A percentile compares a stretch with the other conserved stretches of the same genome.
Evolutionary conservation across 352 stramenopile species (phyloP).

Genomic region (Pythium rishiriense): DNA sequence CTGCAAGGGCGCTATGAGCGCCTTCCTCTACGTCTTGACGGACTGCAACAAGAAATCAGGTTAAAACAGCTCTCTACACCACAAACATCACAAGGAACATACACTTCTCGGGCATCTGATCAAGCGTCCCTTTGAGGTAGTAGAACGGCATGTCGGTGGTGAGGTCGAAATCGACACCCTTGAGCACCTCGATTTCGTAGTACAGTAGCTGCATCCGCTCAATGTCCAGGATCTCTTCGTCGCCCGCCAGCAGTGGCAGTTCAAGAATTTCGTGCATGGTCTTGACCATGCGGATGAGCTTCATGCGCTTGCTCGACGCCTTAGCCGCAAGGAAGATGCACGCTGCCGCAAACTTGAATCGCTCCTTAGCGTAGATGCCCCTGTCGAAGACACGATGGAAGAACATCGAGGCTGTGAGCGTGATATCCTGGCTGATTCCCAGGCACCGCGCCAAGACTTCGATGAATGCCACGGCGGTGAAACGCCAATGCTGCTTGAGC

Average conservation of each 20-base stretch:
- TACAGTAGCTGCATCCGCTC: constrained; percentile 83
- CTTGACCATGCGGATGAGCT: constrained; percentile 82
- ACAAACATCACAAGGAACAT: constrained; percentile 12
- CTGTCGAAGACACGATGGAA: constrained; percentile 83
- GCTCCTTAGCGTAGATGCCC: constrained; percentile 75
- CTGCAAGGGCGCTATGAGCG: constrained; percentile 59
- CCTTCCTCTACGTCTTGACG: constrained; percentile 45
- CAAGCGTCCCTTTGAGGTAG: constrained; percentile 55
- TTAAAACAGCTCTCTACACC: too few species aligned
- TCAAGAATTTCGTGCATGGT: constrained; percentile 87
- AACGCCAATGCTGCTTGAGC: constrained; percentile 83
- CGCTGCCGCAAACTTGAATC: constrained; percentile 81
- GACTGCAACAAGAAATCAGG: constrained; percentile 32
- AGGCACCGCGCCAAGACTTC: constrained; percentile 73
- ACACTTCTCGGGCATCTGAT: constrained; percentile 81
- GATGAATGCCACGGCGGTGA: constrained; percentile 79
- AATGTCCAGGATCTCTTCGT: constrained; percentile 86
- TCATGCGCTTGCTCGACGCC: constrained; percentile 86
- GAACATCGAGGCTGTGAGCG: constrained; percentile 72
- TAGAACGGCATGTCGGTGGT: constrained; percentile 80
- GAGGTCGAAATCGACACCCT: constrained; percentile 81
- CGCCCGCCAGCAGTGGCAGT: constrained; percentile 57
- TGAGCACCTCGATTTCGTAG: constrained; percentile 84
- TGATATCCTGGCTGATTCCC: constrained; percentile 64
- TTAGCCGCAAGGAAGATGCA: constrained; percentile 84